These are phyloP conservation scores for Populus pruinosa DNA, from an alignment of 345 rosid genomes.

Conservation along the genomic window DNA sequence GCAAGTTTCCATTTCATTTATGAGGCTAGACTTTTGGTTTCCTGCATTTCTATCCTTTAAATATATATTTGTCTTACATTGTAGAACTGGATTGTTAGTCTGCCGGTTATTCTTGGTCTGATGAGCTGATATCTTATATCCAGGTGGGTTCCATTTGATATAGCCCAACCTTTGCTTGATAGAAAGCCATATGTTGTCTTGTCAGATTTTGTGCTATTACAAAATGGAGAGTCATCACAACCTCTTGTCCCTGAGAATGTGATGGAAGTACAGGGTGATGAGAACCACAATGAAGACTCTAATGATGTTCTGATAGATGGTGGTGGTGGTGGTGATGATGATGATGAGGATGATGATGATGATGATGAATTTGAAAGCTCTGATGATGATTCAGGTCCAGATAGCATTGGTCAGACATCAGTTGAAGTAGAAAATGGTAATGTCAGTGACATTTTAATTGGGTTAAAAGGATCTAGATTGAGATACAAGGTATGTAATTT, in stretches of 20 bases:
- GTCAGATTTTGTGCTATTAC: slow-evolving; percentile 50
- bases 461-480: slow-evolving; percentile 40
- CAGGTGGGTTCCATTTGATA: slow-evolving; percentile 89
- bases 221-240: slow-evolving; percentile 35
- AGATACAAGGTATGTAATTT: slow-evolving; percentile 60
- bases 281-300: slow-evolving; percentile 31
- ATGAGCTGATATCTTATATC: slow-evolving; percentile 24
- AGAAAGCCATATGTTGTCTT: slow-evolving; percentile 60
- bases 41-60: not conserved
- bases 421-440: slow-evolving; percentile 32
- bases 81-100: not conserved
- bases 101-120: not conserved
- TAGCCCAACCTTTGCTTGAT: slow-evolving; percentile 69
- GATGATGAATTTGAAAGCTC: slow-evolving; percentile 48
- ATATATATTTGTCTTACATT: not conserved
- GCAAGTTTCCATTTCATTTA: not conserved
- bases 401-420: slow-evolving; percentile 20
- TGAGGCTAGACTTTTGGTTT: not conserved
- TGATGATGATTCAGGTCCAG: slow-evolving; percentile 42
- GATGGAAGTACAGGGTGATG: slow-evolving; percentile 35
- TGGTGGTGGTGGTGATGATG: slow-evolving; percentile 46
- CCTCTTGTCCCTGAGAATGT: slow-evolving; percentile 37
- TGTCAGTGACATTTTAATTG: slow-evolving; percentile 46
- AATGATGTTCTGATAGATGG: slow-evolving; percentile 41
- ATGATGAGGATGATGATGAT: slow-evolving; percentile 42